These are phyloP conservation scores for Saccharomycopsis crataegensis DNA, from an alignment of 1,139 yeast species.

Conservation along the genomic window DNA sequence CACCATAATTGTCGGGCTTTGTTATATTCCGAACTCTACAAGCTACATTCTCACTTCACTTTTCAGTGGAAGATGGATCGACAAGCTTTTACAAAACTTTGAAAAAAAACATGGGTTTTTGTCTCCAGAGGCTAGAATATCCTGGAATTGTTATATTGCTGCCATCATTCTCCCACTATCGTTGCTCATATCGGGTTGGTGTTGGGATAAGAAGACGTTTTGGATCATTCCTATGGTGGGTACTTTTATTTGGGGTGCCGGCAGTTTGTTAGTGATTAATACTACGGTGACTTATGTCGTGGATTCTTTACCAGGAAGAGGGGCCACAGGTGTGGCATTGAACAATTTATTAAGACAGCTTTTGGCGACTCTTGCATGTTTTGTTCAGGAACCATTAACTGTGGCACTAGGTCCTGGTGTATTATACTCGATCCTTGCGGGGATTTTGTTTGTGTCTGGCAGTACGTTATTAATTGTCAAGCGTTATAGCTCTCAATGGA, in stretches of 20 bases:
- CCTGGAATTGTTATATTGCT: conserved; percentile 66
- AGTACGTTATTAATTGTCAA: conserved; percentile 43
- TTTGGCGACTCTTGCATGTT: conserved; percentile 71
- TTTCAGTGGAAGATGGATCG: conserved; percentile 77
- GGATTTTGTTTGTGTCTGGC: conserved; percentile 42
- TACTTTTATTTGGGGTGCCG: conserved; percentile 73
- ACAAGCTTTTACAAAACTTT: conserved; percentile 47
- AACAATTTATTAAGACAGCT: conserved; percentile 69
- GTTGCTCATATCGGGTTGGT: conserved; percentile 75
- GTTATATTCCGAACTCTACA: conserved; percentile 78
- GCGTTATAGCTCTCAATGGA: conserved; percentile 51
- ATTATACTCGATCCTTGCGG: conserved; percentile 58
- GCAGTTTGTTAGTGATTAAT: conserved; percentile 79
- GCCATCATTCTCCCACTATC: conserved; percentile 57
- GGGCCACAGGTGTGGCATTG: conserved; percentile 83
- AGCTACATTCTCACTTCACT: conserved; percentile 69
- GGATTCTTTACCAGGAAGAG: conserved; percentile 80
- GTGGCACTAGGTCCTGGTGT: conserved; percentile 64
- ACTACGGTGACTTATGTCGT: conserved; percentile 75
- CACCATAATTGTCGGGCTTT: conserved; percentile 60
- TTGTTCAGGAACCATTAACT: conserved; percentile 62
- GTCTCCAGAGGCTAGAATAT: conserved; percentile 72
- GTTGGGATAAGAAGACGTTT: conserved; percentile 43
- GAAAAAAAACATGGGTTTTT: conserved; percentile 57
- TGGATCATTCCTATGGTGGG: conserved; percentile 80